Evolutionary conservation across 2,329 filamentous ascomycete genomes (phyloP).

Genomic region (Fusarium domesticum): DNA sequence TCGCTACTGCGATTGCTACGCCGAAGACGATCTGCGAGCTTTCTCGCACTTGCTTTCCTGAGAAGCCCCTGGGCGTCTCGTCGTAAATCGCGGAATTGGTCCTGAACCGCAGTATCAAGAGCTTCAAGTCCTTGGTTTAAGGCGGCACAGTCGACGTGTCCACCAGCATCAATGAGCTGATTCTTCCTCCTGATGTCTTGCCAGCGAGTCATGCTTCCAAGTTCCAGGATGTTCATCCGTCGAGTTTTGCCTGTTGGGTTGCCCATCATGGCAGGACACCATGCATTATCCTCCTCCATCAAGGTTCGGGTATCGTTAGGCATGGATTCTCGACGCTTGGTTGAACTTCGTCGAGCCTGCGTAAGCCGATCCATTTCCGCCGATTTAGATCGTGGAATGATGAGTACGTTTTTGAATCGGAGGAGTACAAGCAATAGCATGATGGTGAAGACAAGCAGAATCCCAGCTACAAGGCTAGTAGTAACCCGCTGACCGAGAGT

Average conservation of each 20-base stretch:
- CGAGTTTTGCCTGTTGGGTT: constrained; percentile 67
- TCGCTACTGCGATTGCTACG: constrained; percentile 33
- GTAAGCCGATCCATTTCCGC: constrained; percentile 54
- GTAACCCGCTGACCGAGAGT: constrained; percentile 64
- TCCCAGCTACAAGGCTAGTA: constrained; percentile 65
- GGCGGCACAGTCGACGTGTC: constrained; percentile 37
- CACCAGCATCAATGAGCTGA: constrained; percentile 48
- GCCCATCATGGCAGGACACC: constrained; percentile 68
- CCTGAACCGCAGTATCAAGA: constrained; percentile 37
- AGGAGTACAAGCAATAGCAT: constrained; percentile 60
- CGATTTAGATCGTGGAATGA: constrained; percentile 61
- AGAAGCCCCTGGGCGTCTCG: constrained; percentile 34
- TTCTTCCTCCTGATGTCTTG: constrained; percentile 67
- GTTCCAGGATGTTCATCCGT: constrained; percentile 68
- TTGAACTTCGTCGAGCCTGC: constrained; percentile 48
- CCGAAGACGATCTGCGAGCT: constrained; percentile 20
- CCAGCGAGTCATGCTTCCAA: constrained; percentile 67
- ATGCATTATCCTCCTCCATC: constrained; percentile 55
- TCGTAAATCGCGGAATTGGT: constrained; percentile 37
- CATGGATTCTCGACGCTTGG: constrained; percentile 44
- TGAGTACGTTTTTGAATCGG: constrained; percentile 64
- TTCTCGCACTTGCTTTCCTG: constrained; percentile 27
- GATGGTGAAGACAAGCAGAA: constrained; percentile 63
- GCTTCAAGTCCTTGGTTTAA: constrained; percentile 37
- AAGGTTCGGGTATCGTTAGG: constrained; percentile 38